These are phyloP conservation scores for Penicillium parvum DNA, from an alignment of 495 filamentous ascomycete species.

Conservation along the genomic window DNA sequence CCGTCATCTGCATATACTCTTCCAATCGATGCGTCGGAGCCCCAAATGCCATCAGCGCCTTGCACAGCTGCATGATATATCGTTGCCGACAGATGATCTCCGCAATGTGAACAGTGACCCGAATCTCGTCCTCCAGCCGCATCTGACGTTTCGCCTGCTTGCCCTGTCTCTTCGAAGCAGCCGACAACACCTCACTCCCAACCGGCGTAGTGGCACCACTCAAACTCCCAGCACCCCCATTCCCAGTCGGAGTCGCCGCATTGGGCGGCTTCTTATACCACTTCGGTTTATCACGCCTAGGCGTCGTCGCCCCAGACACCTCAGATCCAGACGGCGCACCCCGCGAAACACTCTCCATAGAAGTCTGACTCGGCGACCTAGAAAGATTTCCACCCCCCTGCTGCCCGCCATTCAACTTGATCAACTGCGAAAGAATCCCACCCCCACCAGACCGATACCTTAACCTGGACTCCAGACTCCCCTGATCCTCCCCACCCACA, in stretches of 20 bases:
- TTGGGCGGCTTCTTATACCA: conserved; percentile 36
- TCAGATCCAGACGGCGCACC: background rate
- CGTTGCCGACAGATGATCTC: conserved; percentile 74
- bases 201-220: conserved; percentile 32
- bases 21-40: conserved; percentile 71
- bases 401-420: conserved; percentile 24
- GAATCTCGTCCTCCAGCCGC: conserved; percentile 54
- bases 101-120: conserved; percentile 80
- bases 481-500: conserved; percentile 11
- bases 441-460: conserved; percentile 27
- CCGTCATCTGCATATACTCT: conserved; percentile 84
- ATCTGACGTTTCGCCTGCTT: conserved; percentile 20
- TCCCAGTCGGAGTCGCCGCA: conserved; percentile 25
- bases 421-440: conserved; percentile 33
- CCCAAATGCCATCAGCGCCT: conserved; percentile 74
- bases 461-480: conserved; percentile 12
- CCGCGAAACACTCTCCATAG: background rate
- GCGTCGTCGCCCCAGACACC: conserved; percentile 15
- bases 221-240: conserved; percentile 12
- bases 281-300: conserved; percentile 19
- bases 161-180: conserved; percentile 27
- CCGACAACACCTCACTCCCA: conserved; percentile 24
- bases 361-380: conserved; percentile 14
- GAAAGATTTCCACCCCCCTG: conserved; percentile 4
- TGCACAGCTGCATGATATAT: conserved; percentile 80